These are phyloP conservation scores for Camelina neglecta DNA, from an alignment of 345 rosid species.

Conservation along the genomic window DNA sequence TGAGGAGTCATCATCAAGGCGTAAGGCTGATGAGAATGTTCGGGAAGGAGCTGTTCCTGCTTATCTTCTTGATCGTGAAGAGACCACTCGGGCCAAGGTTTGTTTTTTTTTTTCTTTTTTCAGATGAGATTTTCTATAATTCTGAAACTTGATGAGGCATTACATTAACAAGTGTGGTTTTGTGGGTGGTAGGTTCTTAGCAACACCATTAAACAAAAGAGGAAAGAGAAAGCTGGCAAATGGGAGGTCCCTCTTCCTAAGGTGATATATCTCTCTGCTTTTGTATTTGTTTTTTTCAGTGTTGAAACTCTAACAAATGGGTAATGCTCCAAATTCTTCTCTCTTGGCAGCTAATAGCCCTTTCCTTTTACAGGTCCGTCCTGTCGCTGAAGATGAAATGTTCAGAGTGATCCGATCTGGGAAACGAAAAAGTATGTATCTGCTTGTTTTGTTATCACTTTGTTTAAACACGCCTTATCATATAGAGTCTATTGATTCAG, in stretches of 20 bases:
- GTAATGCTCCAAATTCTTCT: neutral
- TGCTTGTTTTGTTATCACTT: neutral
- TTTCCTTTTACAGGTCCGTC: conserved; percentile 72
- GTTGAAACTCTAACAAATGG: neutral
- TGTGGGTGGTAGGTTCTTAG: conserved; percentile 65
- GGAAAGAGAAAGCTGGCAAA: conserved; percentile 95
- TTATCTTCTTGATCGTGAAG: conserved; percentile 93
- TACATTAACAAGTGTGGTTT: conserved; percentile 14
- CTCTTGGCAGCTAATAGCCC: neutral
- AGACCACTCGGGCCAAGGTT: conserved; percentile 84
- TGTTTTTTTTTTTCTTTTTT: too few species aligned
- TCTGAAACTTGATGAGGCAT: neutral
- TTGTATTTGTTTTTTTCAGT: neutral
- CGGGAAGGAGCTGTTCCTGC: conserved; percentile 97
- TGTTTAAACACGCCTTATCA: neutral
- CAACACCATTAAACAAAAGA: conserved; percentile 93
- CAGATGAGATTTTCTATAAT: neutral
- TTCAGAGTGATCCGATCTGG: conserved; percentile 90
- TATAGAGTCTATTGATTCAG: neutral
- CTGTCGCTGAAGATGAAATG: conserved; percentile 99
- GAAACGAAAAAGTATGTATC: conserved; percentile 78
- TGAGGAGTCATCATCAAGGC: conserved; percentile 82
- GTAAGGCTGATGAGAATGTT: conserved; percentile 86
- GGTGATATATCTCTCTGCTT: conserved; percentile 46
- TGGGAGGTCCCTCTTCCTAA: conserved; percentile 97